phyloP scores from a whole-genome alignment of 257 asterid species.

The Solanum gandarillasii region DNA sequence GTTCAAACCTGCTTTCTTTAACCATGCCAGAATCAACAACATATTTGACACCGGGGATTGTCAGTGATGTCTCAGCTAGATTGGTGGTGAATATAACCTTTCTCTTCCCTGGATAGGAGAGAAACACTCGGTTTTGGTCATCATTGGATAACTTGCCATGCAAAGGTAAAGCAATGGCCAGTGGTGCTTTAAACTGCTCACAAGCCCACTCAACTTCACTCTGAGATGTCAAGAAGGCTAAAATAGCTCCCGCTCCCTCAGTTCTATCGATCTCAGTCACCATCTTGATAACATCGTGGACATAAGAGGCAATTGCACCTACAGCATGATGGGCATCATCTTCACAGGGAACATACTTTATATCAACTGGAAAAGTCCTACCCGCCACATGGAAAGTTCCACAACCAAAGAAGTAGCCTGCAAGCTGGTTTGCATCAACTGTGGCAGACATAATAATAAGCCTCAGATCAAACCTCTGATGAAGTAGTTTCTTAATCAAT shows the following conservation, averaged over 20 bases:
- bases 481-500: constrained; percentile 53
- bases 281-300: constrained; percentile 47
- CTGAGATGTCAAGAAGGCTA: constrained; percentile 96
- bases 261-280: constrained; percentile 43
- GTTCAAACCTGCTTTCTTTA: constrained; percentile 74
- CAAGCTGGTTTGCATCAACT: constrained; percentile 70
- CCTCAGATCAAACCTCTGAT: constrained; percentile 59
- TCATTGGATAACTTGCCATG: constrained; percentile 83
- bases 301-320: constrained; percentile 48
- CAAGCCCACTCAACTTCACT: constrained; percentile 96
- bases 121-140: constrained; percentile 65
- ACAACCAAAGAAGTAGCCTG: constrained; percentile 67
- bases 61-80: constrained; percentile 92
- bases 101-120: constrained; percentile 53
- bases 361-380: constrained; percentile 75
- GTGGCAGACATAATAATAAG: constrained; percentile 96
- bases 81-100: constrained; percentile 80
- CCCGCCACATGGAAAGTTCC: constrained; percentile 59
- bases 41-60: constrained; percentile 89
- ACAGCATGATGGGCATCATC: constrained; percentile 23
- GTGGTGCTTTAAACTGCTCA: constrained; percentile 47
- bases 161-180: constrained; percentile 56
- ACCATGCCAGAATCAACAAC: constrained; percentile 91
- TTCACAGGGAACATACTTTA: constrained; percentile 51
- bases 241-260: constrained; percentile 70